Base-by-base conservation (phyloP, 192 early-diverging fungal genomes). In the Phlyctochytrium arcticum region DNA sequence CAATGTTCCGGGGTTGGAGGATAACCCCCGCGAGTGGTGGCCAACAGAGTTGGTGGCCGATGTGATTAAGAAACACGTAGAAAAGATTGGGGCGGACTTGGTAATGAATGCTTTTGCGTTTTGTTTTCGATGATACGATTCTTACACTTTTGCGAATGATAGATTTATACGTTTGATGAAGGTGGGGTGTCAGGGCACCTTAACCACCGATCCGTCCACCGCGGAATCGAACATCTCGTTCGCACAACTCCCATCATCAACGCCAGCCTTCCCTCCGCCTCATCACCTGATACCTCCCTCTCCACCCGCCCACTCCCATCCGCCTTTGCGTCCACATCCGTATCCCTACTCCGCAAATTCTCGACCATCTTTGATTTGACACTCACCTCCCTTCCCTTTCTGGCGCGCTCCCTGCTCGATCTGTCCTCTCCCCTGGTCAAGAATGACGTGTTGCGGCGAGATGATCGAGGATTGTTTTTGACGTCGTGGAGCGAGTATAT, bases 101-200 rank as follows among this genome's bases (percentile, higher is more conserved):
- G 60, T 70, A 19, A 15, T 53, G n/a, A n/a, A n/a, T n/a, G n/a
- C n/a, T n/a, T n/a, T n/a, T n/a, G n/a, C n/a, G n/a, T n/a, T n/a
- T n/a, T n/a, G n/a, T n/a, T n/a, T n/a, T n/a, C n/a, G n/a, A n/a
- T n/a, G n/a, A n/a, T n/a, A n/a, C n/a, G n/a, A n/a, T n/a, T 21
- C 50, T 55, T 5, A 6, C 5, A 36, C 23, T 34, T 39, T 68
- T 55, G n/a, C n/a, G n/a, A n/a, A n/a, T n/a, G n/a, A 50, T 53
- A 68, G 78, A 80, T 96, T 12, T 84, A 94, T 23, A 98, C 95
- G 0, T 98, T 96, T 78, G 95, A 98, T 72, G 66, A 79, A 9
- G 73, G 81, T 32, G 95, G 95, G 3, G 81, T 96, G 39, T 92
- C 91, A 29, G 90, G 90, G 1, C 95, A 98, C 60, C 75, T 80